Conservation (phyloP, 78 protist species). For the Dictyostelium purpureum region DNA sequence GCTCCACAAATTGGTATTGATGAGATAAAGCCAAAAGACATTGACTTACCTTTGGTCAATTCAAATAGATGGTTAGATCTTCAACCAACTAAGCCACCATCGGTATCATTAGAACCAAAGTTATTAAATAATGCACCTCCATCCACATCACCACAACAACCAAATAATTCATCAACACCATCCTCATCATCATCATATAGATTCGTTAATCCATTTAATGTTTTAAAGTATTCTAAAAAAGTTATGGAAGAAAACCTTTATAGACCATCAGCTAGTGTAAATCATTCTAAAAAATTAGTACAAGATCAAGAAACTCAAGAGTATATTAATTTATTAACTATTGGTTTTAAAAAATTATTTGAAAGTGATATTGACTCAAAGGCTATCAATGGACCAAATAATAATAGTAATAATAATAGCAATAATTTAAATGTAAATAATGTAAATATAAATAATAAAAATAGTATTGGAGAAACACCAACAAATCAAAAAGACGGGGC, state of each 20-base stretch:
- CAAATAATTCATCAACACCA: too few relatives aligned
- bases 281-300: background rate
- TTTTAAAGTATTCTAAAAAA: slow-evolving; percentile 66
- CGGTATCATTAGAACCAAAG: too few relatives aligned
- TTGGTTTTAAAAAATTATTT: slow-evolving; percentile 29
- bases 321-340: slow-evolving; percentile 12
- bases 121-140: too few relatives aligned
- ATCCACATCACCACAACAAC: too few relatives aligned
- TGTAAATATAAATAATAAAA: too few relatives aligned
- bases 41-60: too few relatives aligned
- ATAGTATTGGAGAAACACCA: background rate
- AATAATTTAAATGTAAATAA: background rate
- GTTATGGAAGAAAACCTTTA: slow-evolving; percentile 59
- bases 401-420: background rate
- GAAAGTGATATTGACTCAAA: slow-evolving; percentile 13
- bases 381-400: too few relatives aligned
- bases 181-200: slow-evolving; percentile 30
- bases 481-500: too few relatives aligned
- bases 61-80: too few relatives aligned
- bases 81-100: too few relatives aligned
- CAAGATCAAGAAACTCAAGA: slow-evolving; percentile 14
- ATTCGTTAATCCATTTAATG: slow-evolving; percentile 42
- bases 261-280: slow-evolving; percentile 24
- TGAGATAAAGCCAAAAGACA: too few relatives aligned
- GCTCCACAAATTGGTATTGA: too few relatives aligned